A percentile compares a stretch with the other conserved stretches of the same genome.
Conservation (phyloP, 2,329 filamentous ascomycete genomes). For the Trichoderma sp. region DNA sequence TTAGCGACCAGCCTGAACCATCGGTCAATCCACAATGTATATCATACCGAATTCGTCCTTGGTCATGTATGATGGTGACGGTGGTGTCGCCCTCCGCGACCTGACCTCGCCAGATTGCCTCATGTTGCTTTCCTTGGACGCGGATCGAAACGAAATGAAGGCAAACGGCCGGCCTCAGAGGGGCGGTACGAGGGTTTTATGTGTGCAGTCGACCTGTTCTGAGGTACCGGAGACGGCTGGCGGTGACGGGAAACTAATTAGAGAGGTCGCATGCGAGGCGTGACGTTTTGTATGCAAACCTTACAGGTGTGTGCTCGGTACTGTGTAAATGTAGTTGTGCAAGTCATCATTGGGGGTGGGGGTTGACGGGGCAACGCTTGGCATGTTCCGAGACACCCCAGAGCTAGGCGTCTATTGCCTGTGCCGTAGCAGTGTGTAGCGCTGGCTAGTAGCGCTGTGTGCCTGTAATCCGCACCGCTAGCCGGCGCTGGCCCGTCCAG, state of each 20-base stretch:
- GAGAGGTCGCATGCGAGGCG: slow-evolving; percentile 17
- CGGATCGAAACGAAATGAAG: slow-evolving; percentile 5
- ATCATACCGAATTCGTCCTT: slow-evolving; percentile 63
- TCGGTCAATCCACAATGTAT: neutral
- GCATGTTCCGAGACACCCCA: slow-evolving; percentile 16
- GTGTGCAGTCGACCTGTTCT: neutral
- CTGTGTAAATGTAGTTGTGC: neutral
- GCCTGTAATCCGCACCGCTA: slow-evolving; percentile 10
- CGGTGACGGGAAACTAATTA: slow-evolving; percentile 13
- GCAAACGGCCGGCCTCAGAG: neutral
- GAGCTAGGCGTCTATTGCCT: neutral
- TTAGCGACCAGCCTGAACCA: slow-evolving; percentile 23
- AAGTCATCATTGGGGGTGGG: slow-evolving; percentile 1
- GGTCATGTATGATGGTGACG: slow-evolving; percentile 62
- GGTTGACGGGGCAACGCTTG: slow-evolving; percentile 28
- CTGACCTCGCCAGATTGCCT: slow-evolving; percentile 34
- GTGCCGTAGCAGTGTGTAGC: neutral
- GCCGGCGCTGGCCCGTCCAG: neutral
- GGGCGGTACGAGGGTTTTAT: neutral
- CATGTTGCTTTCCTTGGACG: slow-evolving; percentile 22
- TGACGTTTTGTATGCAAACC: slow-evolving; percentile 21
- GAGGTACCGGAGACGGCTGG: neutral
- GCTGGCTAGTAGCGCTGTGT: slow-evolving; percentile 1
- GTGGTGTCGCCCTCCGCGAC: slow-evolving; percentile 56
- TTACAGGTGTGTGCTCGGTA: slow-evolving; percentile 1